These are phyloP conservation scores for Trichophyton verrucosum DNA, from an alignment of 2,329 filamentous ascomycete species.

Conservation along the genomic window DNA sequence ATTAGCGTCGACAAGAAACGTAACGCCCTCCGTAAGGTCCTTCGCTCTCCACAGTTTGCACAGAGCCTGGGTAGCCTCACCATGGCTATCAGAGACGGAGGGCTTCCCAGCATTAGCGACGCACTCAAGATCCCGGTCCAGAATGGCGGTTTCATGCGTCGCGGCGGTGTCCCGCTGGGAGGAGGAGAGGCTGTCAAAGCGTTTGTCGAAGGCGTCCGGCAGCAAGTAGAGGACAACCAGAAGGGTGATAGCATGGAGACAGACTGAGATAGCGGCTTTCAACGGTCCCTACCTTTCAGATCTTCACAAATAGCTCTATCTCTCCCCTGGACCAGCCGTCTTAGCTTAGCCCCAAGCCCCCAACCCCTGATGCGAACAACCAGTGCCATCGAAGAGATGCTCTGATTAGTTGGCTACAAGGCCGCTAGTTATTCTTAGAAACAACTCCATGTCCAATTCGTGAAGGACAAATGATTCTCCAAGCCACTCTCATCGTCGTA, in stretches of 20 bases:
- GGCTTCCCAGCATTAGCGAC: slow-evolving; percentile 77
- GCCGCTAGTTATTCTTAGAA: neutral
- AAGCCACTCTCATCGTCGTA: neutral
- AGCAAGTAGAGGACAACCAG: slow-evolving; percentile 42
- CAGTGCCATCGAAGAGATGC: neutral
- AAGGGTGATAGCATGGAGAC: slow-evolving; percentile 33
- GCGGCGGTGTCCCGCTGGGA: slow-evolving; percentile 70
- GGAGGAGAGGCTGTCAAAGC: slow-evolving; percentile 81
- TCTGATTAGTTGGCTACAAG: neutral
- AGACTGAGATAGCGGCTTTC: slow-evolving; percentile 18
- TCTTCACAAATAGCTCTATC: neutral
- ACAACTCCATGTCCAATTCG: neutral
- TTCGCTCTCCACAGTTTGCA: slow-evolving; percentile 79
- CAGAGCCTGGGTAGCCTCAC: slow-evolving; percentile 79
- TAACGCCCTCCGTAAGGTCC: slow-evolving; percentile 62
- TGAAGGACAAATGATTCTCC: neutral
- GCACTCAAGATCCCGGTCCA: slow-evolving; percentile 68
- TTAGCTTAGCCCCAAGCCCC: neutral
- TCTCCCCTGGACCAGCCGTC: neutral
- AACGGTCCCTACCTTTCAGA: neutral
- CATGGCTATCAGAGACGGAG: slow-evolving; percentile 77
- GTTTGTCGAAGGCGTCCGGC: slow-evolving; percentile 81
- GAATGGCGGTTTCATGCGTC: slow-evolving; percentile 69
- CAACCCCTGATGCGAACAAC: neutral
- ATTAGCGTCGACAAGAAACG: slow-evolving; percentile 68